Evolutionary conservation across 2,329 filamentous ascomycete genomes (phyloP), one percentile per base, ranked within the genome.

Genomic region (Geoglossum cookeanum): DNA sequence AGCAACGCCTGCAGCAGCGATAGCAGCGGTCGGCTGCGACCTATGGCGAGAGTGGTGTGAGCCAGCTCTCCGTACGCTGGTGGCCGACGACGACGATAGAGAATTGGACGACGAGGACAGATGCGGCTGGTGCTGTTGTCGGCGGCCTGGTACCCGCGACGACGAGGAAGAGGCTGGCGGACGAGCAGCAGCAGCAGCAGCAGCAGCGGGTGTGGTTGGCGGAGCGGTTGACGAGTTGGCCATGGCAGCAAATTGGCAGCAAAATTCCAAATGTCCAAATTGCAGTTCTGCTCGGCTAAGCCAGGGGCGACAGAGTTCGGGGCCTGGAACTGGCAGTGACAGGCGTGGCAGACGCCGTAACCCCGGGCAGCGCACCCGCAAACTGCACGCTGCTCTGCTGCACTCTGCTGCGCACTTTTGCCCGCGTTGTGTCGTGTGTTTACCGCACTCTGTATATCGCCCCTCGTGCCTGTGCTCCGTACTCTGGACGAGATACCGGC

Each of bases 41-140:
- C 64, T 63, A 15, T 61, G 59, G 29, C 63, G 60, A 44, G 65
- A 65, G 48, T 60, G 64, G 51, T 65, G 58, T 15, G 71, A 72
- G 59, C 67, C 67, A 49, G 71, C 64, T 57, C 71, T 69, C 64
- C 70, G 69, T 63, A 73, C 63, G 6, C 70, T 70, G 58, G 67
- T 64, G 57, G 68, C 64, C 32, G 69, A 69, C 48, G 72, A 71
- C 56, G 71, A 72, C 49, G 72, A 73, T 48, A 70, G 39, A 22
- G 73, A 74, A 61, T 69, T 71, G 35, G 68, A 69, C 59, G 71
- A 68, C 62, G 72, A 71, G 61, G 72, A 71, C 48, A 57, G 13
- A 3, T 33, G 48, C 27, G 9, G 27, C 11, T 30, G 27, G 48
- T 7, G 48, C 11, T 32, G 27, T 27, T 32, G 48, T 13, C 7